Percentiles rank a stretch among this genome's conserved stretches.
Evolutionary conservation across 768 basidiomycete species (phyloP).

Genomic region (Serpula lacrymans): DNA sequence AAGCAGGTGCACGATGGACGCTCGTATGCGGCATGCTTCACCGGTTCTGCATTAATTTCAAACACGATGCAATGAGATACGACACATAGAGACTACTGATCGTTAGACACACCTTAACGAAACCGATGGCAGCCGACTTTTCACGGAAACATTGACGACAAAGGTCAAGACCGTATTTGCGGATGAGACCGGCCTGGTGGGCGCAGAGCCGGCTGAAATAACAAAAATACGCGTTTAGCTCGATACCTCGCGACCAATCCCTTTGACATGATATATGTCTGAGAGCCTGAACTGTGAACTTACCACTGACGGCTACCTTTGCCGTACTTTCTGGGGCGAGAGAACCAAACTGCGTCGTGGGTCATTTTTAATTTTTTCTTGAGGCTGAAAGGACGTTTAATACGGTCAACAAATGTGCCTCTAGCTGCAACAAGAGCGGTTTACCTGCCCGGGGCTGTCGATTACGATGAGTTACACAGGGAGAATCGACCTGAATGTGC

Average conservation of each 20-base stretch:
- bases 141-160: conserved; percentile 99
- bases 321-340: conserved; percentile 91
- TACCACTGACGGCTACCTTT: conserved; percentile 96
- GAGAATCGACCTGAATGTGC: too few relatives aligned
- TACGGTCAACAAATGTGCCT: too few relatives aligned
- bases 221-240: neutral
- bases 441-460: too few relatives aligned
- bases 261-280: neutral
- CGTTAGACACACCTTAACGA: conserved; percentile 76
- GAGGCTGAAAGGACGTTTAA: conserved; percentile 8
- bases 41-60: conserved; percentile 42
- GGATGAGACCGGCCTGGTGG: conserved; percentile 96
- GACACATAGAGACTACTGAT: neutral
- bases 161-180: conserved; percentile 95
- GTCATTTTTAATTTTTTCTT: conserved; percentile 66
- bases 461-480: too few relatives aligned
- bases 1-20: conserved; percentile 4
- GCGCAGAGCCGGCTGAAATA: conserved; percentile 83
- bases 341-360: conserved; percentile 98
- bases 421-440: too few relatives aligned
- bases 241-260: neutral
- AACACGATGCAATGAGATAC: conserved; percentile 1
- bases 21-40: conserved; percentile 27
- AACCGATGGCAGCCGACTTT: conserved; percentile 90
- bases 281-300: conserved; percentile 25